These are phyloP conservation scores for Boletus edulis DNA, from an alignment of 768 basidiomycete genomes.

Conservation along the genomic window DNA sequence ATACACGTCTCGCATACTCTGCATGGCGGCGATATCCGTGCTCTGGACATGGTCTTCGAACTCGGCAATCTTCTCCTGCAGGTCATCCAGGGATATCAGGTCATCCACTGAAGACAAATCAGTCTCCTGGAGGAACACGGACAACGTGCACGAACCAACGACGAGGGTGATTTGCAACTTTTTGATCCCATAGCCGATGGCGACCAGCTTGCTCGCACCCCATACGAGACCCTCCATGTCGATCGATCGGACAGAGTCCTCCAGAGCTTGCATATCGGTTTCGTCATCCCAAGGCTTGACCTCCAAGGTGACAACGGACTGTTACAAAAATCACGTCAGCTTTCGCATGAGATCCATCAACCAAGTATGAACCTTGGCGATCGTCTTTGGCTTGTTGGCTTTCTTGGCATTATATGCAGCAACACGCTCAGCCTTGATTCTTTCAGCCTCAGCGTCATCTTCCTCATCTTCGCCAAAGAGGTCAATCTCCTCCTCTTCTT, in stretches of 20 bases:
- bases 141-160: constrained; percentile 40
- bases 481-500: constrained; percentile 70
- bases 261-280: constrained; percentile 92
- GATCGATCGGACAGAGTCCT: constrained; percentile 80
- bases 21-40: constrained; percentile 90
- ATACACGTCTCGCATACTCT: constrained; percentile 49
- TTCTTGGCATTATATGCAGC: constrained; percentile 94
- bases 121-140: neutral
- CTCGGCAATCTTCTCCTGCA: constrained; percentile 87
- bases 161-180: constrained; percentile 81
- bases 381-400: constrained; percentile 82
- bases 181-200: constrained; percentile 90
- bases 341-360: constrained; percentile 3
- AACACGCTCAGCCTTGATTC: constrained; percentile 87
- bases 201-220: constrained; percentile 91
- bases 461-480: constrained; percentile 87
- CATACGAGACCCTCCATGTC: constrained; percentile 90
- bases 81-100: constrained; percentile 86
- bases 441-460: constrained; percentile 82
- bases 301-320: constrained; percentile 98
- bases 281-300: constrained; percentile 99
- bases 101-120: constrained; percentile 73
- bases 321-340: constrained; percentile 15
- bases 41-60: constrained; percentile 91
- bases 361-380: constrained; percentile 67